A percentile compares a stretch with the other conserved stretches of the same genome.
Conservation (phyloP, 2,329 filamentous ascomycete species). For the Alternaria sp. region DNA sequence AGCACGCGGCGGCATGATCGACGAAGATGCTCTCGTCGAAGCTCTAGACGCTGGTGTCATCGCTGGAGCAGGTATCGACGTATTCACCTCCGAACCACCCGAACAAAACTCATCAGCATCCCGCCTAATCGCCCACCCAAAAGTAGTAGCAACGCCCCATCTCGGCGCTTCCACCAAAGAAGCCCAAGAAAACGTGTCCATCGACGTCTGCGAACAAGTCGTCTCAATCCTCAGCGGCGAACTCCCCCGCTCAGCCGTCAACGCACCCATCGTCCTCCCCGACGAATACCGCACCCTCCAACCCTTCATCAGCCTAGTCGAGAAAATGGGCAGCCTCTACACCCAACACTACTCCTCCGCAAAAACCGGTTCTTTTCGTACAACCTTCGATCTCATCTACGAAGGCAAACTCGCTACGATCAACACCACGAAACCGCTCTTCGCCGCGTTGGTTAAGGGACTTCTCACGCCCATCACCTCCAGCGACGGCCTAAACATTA, state of each 20-base stretch:
- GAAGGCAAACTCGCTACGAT: slow-evolving; percentile 75
- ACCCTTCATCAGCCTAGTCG: slow-evolving; percentile 76
- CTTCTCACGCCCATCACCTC: slow-evolving; percentile 73
- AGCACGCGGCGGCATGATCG: slow-evolving; percentile 79
- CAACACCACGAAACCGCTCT: slow-evolving; percentile 77
- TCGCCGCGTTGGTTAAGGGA: slow-evolving; percentile 79
- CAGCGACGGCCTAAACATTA: slow-evolving; percentile 71
- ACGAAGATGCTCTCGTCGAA: slow-evolving; percentile 73
- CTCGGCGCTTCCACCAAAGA: slow-evolving; percentile 80
- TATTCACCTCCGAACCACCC: slow-evolving; percentile 78
- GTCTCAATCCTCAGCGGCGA: slow-evolving; percentile 74
- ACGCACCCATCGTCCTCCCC: slow-evolving; percentile 79
- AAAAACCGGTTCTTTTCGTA: slow-evolving; percentile 58
- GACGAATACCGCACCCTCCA: slow-evolving; percentile 80
- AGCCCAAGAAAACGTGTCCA: slow-evolving; percentile 82
- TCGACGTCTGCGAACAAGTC: slow-evolving; percentile 83
- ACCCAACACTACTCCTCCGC: slow-evolving; percentile 72
- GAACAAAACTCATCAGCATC: slow-evolving; percentile 64
- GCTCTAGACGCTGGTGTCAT: slow-evolving; percentile 75
- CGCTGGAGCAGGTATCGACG: slow-evolving; percentile 78
- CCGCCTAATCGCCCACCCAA: slow-evolving; percentile 70
- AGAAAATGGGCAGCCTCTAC: slow-evolving; percentile 80
- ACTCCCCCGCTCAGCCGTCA: slow-evolving; percentile 77
- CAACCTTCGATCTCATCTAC: slow-evolving; percentile 77
- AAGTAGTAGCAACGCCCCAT: slow-evolving; percentile 79